These are phyloP conservation scores for Bullera alba DNA, from an alignment of 768 basidiomycete genomes.

Conservation along the genomic window DNA sequence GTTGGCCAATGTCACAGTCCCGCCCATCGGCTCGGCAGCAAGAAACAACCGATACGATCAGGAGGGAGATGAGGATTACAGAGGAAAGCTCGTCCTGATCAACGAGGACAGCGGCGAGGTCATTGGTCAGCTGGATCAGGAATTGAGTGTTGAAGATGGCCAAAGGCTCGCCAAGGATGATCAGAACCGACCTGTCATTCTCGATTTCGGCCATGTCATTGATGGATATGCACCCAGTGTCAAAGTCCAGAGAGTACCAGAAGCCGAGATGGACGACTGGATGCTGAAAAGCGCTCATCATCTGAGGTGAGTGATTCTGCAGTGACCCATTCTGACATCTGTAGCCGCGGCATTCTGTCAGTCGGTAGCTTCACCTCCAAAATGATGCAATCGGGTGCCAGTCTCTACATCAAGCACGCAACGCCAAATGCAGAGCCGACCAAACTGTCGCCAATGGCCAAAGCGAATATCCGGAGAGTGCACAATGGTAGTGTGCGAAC, in stretches of 20 bases:
- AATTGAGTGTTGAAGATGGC: conserved; percentile 57
- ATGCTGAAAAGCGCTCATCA: conserved; percentile 55
- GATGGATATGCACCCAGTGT: conserved; percentile 50
- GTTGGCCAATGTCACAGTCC: conserved; percentile 13
- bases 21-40: conserved; percentile 5
- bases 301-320: neutral
- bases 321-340: neutral
- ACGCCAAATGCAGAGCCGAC: conserved; percentile 54
- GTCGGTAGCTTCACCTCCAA: conserved; percentile 60
- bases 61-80: conserved; percentile 25
- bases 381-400: conserved; percentile 59
- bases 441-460: conserved; percentile 58
- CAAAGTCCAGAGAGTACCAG: conserved; percentile 58
- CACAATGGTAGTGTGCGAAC: conserved; percentile 63
- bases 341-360: conserved; percentile 61
- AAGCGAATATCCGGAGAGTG: conserved; percentile 55
- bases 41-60: conserved; percentile 2
- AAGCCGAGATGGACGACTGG: conserved; percentile 62
- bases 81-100: conserved; percentile 62
- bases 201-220: conserved; percentile 57
- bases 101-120: conserved; percentile 67
- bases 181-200: conserved; percentile 54
- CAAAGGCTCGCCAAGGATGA: conserved; percentile 49
- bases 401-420: conserved; percentile 58
- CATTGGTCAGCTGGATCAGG: conserved; percentile 61